Base-by-base conservation (phyloP, 2,329 filamentous ascomycete species). In the Aspergillus quadrilineatus region DNA sequence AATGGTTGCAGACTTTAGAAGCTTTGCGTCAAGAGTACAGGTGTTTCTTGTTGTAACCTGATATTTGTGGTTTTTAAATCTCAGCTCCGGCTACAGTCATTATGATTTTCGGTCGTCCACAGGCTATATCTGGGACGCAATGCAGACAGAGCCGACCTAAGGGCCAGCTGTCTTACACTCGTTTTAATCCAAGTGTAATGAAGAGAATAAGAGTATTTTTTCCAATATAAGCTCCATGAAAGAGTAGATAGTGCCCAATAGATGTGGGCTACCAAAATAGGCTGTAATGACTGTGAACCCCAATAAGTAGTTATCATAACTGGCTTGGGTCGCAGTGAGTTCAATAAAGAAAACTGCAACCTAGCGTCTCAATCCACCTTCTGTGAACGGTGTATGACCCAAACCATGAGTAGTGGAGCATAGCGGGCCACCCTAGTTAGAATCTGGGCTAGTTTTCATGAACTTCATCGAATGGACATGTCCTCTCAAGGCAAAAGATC, bases 11-110 rank as follows among this genome's bases (percentile, higher is more conserved):
- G 48, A 59, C 57, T 58, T 49, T 69, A 65, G 66, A 68, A 65
- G 62, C 66, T 65, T 28, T 63, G 63, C 61, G 44, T 56, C 59
- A 63, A 64, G 61, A 67, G 55, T 62, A 61, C 56, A 54, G 60
- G 58, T 59, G 61, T 57, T 61, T 57, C n/a, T 55, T 60, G 28
- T 34, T 61, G 54, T 55, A 59, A 55, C 51, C 43, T 50, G 57
- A 32, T 43, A 44, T 57, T 55, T 54, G 30, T 58, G 41, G 50
- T 50, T 30, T 50, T 56, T 4, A 56, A 56, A 55, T 57, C 45
- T 56, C 36, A 58, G 51, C 52, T 60, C 59, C 53, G 52, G 39
- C 39, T 42, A 42, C 39, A 5, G 22, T 12, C 17, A 17, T 42
- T 42, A 15, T 42, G 39, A 15, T 15, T 42, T 22, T 42, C 39